phyloP scores from a whole-genome alignment of 2,329 filamentous ascomycete genomes.

The Cladophialophora bantiana region DNA sequence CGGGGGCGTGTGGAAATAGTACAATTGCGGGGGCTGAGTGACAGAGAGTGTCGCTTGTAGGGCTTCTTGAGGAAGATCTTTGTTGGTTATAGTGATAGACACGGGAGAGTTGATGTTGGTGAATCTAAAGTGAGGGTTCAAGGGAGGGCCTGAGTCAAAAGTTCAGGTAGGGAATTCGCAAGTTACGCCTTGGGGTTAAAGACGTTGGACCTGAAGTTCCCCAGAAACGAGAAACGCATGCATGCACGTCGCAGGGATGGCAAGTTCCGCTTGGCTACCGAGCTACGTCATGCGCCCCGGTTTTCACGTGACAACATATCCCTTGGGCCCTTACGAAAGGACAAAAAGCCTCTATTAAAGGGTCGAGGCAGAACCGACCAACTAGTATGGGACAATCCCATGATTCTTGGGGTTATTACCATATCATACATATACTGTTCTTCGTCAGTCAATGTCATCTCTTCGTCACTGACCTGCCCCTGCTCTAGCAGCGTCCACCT shows the following conservation, averaged over 20 bases:
- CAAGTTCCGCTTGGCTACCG: constrained; percentile 11
- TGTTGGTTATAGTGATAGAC: neutral
- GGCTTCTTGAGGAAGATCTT: neutral
- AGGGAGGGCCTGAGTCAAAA: neutral
- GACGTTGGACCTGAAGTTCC: constrained; percentile 2
- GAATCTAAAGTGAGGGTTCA: neutral
- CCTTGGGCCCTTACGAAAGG: neutral
- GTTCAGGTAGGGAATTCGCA: neutral
- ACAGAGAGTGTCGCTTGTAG: neutral
- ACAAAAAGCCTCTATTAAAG: neutral
- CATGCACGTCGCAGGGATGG: constrained; percentile 8
- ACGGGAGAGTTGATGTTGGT: neutral
- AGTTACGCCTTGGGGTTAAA: neutral
- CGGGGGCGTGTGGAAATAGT: neutral
- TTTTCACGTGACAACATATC: neutral
- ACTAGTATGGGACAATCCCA: neutral
- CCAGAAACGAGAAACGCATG: constrained; percentile 14
- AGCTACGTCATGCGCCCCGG: neutral
- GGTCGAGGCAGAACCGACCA: neutral
- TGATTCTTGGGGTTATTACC: constrained; percentile 9
- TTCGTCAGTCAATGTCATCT: constrained; percentile 15
- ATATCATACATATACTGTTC: constrained; percentile 17
- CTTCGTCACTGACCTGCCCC: constrained; percentile 34
- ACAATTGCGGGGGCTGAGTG: neutral
- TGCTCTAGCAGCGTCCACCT: constrained; percentile 72